Percentiles rank a stretch among this genome's conserved stretches.
These are phyloP conservation scores for Botrytis fragariae DNA, from an alignment of 2,329 filamentous ascomycete genomes.

Conservation along the genomic window DNA sequence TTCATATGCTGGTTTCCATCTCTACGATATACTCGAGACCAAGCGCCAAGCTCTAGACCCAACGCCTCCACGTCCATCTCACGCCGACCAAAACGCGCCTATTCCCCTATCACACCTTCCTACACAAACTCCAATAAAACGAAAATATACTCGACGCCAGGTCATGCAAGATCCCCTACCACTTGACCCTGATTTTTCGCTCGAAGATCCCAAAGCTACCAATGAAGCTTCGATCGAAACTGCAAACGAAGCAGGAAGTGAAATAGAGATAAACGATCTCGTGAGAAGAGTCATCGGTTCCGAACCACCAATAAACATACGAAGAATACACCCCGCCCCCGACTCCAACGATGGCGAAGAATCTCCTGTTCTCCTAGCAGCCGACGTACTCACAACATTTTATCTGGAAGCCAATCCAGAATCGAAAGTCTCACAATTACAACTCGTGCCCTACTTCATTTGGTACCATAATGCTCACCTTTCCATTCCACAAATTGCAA, in stretches of 20 bases:
- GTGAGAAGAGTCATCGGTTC: not conserved
- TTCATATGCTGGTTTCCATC: slow-evolving; percentile 73
- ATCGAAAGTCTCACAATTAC: slow-evolving; percentile 30
- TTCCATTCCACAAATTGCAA: slow-evolving; percentile 49
- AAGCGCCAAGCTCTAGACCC: slow-evolving; percentile 66
- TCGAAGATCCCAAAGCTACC: not conserved
- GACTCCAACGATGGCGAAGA: not conserved
- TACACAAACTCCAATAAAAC: not conserved
- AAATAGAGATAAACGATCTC: not conserved
- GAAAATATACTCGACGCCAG: slow-evolving; percentile 12
- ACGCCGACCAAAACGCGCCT: slow-evolving; percentile 64
- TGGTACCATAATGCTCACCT: slow-evolving; percentile 58
- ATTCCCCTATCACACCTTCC: slow-evolving; percentile 43
- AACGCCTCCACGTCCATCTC: slow-evolving; percentile 65
- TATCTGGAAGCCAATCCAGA: slow-evolving; percentile 24
- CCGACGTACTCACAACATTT: slow-evolving; percentile 29
- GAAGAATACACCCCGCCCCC: not conserved
- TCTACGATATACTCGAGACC: slow-evolving; percentile 70
- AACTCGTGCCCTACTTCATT: slow-evolving; percentile 59
- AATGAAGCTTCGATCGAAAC: not conserved
- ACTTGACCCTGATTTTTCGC: slow-evolving; percentile 31
- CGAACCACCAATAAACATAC: not conserved
- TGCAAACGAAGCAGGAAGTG: not conserved
- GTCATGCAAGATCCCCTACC: slow-evolving; percentile 27
- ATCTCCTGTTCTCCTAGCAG: slow-evolving; percentile 29